Evolutionary conservation across 805 yeast genomes (phyloP), one percentile per base, ranked within the genome.

Genomic region (Metschnikowia santaceciliae): DNA sequence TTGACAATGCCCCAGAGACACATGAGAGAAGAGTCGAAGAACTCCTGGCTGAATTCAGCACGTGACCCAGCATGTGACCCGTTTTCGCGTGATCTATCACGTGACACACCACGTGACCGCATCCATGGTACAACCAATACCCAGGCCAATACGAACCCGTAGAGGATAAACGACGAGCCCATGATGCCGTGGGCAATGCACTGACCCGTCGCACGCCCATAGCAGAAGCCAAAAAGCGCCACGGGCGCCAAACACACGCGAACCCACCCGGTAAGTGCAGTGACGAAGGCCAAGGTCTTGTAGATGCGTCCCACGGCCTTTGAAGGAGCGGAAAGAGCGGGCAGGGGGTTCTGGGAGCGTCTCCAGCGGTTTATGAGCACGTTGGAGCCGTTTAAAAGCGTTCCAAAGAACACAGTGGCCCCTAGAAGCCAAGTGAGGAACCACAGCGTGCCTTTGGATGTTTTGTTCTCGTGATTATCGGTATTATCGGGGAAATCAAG

Each of bases 181-280:
- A 92, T 92, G 53, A 92, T 88, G 4, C 97, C 97, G 66, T 92
- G 98, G 0, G 98, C 98, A 38, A 90, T 80, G 67, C 98, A 92
- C 69, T 92, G 98, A 22, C 98, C 98, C 0, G 95, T 83, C 61
- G 88, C 94, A 34, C 67, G 75, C 4, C 79, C 87, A 59, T 89
- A 83, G 69, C 98, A 92, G 67, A 90, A 92, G 2, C 96, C 97
- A 56, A 89, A 80, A 55, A 90, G 63, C 1, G 96, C 86, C 42
- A 88, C 84, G 5, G 92, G 89, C 0, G 96, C 92, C 70, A 92
- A 70, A 47, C 90, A 83, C 32, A 81, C 78, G 56, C 88, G 83
- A 8, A 90, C 84, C 87, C 95, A 89, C 7, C 95, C 94, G 6
- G 81, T 74, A 11, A 83, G 50, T 0, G 76, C 78, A 3, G 72